phyloP scores from a whole-genome alignment of 2,329 filamentous ascomycete genomes.

The Dryadomyces quercivorus region DNA sequence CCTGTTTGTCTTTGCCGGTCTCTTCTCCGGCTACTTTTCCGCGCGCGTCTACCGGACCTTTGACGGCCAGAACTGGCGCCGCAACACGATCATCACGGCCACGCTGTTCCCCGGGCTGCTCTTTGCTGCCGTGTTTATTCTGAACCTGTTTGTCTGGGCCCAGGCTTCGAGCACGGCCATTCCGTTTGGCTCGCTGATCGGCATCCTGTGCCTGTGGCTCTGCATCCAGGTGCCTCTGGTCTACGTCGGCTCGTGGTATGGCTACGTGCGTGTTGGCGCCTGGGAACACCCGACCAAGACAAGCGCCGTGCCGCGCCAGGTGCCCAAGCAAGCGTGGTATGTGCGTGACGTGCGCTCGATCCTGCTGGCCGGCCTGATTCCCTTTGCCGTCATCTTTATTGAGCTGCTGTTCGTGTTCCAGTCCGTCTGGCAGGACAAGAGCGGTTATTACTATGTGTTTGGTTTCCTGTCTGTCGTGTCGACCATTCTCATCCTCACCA shows the following conservation, averaged over 20 bases:
- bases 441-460: constrained; percentile 84
- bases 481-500: constrained; percentile 59
- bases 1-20: constrained; percentile 69
- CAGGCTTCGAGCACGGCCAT: constrained; percentile 81
- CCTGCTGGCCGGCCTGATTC: constrained; percentile 63
- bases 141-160: constrained; percentile 84
- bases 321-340: constrained; percentile 69
- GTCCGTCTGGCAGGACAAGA: constrained; percentile 82
- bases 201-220: constrained; percentile 65
- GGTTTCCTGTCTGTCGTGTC: constrained; percentile 70
- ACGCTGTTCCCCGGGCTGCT: constrained; percentile 67
- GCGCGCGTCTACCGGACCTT: constrained; percentile 75
- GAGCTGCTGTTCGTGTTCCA: constrained; percentile 29
- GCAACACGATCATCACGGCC: constrained; percentile 68
- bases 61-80: constrained; percentile 59
- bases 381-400: constrained; percentile 49
- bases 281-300: constrained; percentile 81
- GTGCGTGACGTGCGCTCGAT: constrained; percentile 48
- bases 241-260: constrained; percentile 67
- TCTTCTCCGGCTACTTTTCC: constrained; percentile 82
- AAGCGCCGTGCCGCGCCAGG: constrained; percentile 55
- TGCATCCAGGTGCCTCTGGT: constrained; percentile 78
- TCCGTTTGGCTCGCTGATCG: constrained; percentile 67
- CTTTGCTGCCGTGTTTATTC: constrained; percentile 62
- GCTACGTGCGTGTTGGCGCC: constrained; percentile 51